These are phyloP conservation scores for Saturnispora ahearnii DNA, from an alignment of 805 yeast species.

Conservation along the genomic window DNA sequence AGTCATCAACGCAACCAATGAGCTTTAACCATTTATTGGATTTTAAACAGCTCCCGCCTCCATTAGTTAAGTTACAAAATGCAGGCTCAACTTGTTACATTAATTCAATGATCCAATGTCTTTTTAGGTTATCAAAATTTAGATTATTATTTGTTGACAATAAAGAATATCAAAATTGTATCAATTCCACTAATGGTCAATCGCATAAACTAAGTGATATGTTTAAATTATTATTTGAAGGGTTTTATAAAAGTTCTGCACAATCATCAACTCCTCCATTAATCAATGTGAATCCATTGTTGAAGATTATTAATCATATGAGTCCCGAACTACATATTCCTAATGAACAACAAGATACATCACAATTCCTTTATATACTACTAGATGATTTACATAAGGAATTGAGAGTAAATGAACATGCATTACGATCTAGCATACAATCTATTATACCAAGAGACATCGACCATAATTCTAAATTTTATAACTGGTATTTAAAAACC, in stretches of 20 bases:
- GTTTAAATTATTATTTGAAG: conserved; percentile 43
- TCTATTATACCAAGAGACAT: conserved; percentile 17
- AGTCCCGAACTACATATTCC: conserved; percentile 67
- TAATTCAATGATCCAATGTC: conserved; percentile 62
- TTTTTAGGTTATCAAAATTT: conserved; percentile 47
- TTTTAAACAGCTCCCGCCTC: conserved; percentile 10
- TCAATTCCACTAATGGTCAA: conserved; percentile 5
- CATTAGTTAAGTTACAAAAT: conserved; percentile 41
- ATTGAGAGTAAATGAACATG: conserved; percentile 26
- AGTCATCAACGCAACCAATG: background rate
- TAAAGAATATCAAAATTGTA: conserved; percentile 17
- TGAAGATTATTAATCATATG: conserved; percentile 35
- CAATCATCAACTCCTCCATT: conserved; percentile 46
- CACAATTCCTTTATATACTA: conserved; percentile 60
- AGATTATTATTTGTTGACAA: conserved; percentile 39
- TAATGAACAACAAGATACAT: conserved; percentile 72
- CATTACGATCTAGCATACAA: conserved; percentile 15
- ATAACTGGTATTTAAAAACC: conserved; percentile 44
- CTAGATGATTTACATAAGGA: conserved; percentile 66
- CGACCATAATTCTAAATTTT: conserved; percentile 37
- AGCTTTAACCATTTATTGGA: background rate
- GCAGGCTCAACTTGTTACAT: conserved; percentile 71
- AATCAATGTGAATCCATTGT: conserved; percentile 56
- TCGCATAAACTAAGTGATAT: conserved; percentile 33
- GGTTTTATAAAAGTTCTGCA: conserved; percentile 32